Percentiles rank a stretch among this genome's conserved stretches.
Evolutionary conservation across 176 grass and related monocot genomes (phyloP).

Genomic region (Leersia perrieri): DNA sequence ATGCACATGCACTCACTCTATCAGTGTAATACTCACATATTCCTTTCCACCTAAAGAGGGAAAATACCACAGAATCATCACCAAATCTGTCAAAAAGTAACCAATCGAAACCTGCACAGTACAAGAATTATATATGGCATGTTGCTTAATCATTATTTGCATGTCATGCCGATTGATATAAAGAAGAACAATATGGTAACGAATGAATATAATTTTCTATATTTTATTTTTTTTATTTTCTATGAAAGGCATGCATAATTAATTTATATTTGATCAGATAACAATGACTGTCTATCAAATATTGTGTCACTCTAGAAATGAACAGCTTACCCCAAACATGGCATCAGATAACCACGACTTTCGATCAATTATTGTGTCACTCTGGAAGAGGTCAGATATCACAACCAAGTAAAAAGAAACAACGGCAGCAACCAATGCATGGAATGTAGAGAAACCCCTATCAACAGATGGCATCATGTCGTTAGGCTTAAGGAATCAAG

Average conservation of each 20-base stretch:
- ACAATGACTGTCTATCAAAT: neutral
- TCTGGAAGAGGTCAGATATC: slow-evolving; percentile 57
- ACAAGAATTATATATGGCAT: neutral
- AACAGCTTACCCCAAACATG: slow-evolving; percentile 58
- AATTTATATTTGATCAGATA: neutral
- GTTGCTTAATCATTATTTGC: neutral
- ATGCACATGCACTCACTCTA: neutral
- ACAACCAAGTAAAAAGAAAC: slow-evolving; percentile 64
- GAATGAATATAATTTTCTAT: neutral
- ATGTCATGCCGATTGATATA: neutral
- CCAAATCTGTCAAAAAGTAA: slow-evolving; percentile 77
- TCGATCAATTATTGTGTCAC: slow-evolving; percentile 48
- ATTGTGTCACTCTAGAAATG: too few species aligned
- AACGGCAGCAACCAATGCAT: slow-evolving; percentile 54
- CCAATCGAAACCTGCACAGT: slow-evolving; percentile 59
- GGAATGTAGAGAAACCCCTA: slow-evolving; percentile 73
- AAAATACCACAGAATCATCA: slow-evolving; percentile 65
- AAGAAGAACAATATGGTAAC: neutral
- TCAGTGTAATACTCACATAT: slow-evolving; percentile 61
- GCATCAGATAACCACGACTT: slow-evolving; percentile 59
- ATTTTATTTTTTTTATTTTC: neutral
- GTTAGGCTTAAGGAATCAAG: neutral
- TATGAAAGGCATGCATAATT: neutral
- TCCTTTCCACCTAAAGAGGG: slow-evolving; percentile 87
- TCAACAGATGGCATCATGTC: slow-evolving; percentile 1